phyloP scores from a whole-genome alignment of 495 filamentous ascomycete species.

The Penicillium egyptiacum region DNA sequence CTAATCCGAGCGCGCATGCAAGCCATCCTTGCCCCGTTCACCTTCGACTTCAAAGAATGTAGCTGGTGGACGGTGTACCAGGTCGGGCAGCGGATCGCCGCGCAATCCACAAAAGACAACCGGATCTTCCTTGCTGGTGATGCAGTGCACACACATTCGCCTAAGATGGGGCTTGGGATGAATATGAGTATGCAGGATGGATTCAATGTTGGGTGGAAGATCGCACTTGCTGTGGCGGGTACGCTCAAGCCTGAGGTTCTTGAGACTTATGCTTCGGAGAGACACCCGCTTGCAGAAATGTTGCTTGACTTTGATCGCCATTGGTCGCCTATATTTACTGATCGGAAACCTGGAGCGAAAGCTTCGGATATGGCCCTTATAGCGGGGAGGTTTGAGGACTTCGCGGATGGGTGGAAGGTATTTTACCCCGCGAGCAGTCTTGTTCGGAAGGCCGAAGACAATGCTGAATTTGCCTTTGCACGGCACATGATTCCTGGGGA shows the following conservation, averaged over 20 bases:
- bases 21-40: slow-evolving; percentile 61
- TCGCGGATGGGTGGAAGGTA: slow-evolving; percentile 39
- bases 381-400: slow-evolving; percentile 29
- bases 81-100: slow-evolving; percentile 72
- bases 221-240: slow-evolving; percentile 64
- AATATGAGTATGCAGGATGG: slow-evolving; percentile 81
- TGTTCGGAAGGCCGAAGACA: slow-evolving; percentile 25
- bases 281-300: slow-evolving; percentile 66
- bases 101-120: slow-evolving; percentile 62
- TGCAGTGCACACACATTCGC: slow-evolving; percentile 79
- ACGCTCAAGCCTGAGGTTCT: slow-evolving; percentile 56
- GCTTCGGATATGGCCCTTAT: slow-evolving; percentile 29
- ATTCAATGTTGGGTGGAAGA: slow-evolving; percentile 79
- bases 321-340: slow-evolving; percentile 28
- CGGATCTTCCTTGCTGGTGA: slow-evolving; percentile 79
- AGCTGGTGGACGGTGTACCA: slow-evolving; percentile 60
- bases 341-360: slow-evolving; percentile 14
- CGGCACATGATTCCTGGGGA: slow-evolving; percentile 46
- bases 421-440: slow-evolving; percentile 37
- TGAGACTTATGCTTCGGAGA: slow-evolving; percentile 71
- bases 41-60: slow-evolving; percentile 58
- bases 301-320: slow-evolving; percentile 66
- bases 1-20: slow-evolving; percentile 59
- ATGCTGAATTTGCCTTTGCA: slow-evolving; percentile 24
- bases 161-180: slow-evolving; percentile 85